Conservation (phyloP, 2,329 filamentous ascomycete species). For the Ophiobolus disseminans region DNA sequence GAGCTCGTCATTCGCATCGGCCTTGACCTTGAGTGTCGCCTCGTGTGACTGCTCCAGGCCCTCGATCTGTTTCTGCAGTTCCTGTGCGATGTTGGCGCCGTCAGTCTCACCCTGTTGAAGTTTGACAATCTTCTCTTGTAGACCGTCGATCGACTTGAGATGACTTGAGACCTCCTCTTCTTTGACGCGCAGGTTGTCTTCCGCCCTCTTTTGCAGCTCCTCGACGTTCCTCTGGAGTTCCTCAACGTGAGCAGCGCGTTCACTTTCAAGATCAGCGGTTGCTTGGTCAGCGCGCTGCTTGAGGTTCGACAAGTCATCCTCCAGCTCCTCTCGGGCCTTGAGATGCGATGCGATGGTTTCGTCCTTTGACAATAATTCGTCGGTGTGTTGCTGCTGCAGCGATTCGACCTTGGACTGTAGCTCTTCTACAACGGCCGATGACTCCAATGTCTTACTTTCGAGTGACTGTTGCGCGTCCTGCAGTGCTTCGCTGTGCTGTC, state of each 20-base stretch:
- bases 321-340: conserved; percentile 33
- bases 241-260: conserved; percentile 37
- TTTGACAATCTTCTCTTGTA: conserved; percentile 42
- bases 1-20: conserved; percentile 42
- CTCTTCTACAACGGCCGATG: conserved; percentile 39
- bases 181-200: conserved; percentile 31
- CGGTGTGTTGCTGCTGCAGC: conserved; percentile 41
- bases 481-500: conserved; percentile 31
- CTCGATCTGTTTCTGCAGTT: conserved; percentile 42
- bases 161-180: conserved; percentile 40
- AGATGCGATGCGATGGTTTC: conserved; percentile 36
- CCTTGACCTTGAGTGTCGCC: conserved; percentile 39
- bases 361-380: conserved; percentile 40
- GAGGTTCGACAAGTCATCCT: conserved; percentile 33
- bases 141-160: conserved; percentile 39
- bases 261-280: conserved; percentile 36
- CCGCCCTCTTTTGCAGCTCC: conserved; percentile 36
- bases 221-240: conserved; percentile 33
- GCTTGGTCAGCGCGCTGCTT: conserved; percentile 40
- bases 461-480: conserved; percentile 32
- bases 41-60: conserved; percentile 39
- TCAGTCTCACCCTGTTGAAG: conserved; percentile 46
- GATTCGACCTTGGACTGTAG: conserved; percentile 40
- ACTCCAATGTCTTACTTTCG: conserved; percentile 39
- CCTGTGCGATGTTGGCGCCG: conserved; percentile 36